Evolutionary conservation across 305 asterid genomes (phyloP).

Genomic region (Fraxinus sp.): DNA sequence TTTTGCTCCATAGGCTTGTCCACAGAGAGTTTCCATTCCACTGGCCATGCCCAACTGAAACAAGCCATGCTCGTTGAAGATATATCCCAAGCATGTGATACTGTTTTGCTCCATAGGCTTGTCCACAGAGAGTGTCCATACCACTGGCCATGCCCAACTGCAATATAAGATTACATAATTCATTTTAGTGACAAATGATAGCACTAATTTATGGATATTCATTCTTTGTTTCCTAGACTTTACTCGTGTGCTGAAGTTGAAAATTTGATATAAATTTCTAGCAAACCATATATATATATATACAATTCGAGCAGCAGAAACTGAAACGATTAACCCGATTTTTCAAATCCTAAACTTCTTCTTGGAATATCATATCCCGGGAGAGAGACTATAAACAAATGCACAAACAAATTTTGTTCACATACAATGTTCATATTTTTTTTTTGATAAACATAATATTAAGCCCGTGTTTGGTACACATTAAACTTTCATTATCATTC

Average conservation of each 20-base stretch:
- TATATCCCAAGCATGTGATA: slow-evolving; percentile 73
- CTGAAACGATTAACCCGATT: no score
- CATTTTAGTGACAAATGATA: not conserved
- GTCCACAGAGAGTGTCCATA: slow-evolving; percentile 73
- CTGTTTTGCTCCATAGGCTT: slow-evolving; percentile 72
- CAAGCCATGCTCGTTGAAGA: slow-evolving; percentile 75
- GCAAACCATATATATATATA: not conserved
- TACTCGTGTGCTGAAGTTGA: not conserved
- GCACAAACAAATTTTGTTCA: no score
- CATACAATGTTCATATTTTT: no score
- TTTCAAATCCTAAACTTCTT: not conserved
- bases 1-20: slow-evolving; percentile 76
- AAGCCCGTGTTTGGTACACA: no score
- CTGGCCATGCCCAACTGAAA: slow-evolving; percentile 73
- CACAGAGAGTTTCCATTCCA: slow-evolving; percentile 74
- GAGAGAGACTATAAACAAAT: no score
- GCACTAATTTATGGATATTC: not conserved
- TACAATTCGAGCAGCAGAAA: not conserved
- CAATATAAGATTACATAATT: not conserved
- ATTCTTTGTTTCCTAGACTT: not conserved
- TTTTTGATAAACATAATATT: no score
- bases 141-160: slow-evolving; percentile 82
- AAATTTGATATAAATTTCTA: not conserved
- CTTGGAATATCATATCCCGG: not conserved
- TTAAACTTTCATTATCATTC: no score